phyloP scores from a whole-genome alignment of 2,329 filamentous ascomycete species.

The Sphaerulina populicola region DNA sequence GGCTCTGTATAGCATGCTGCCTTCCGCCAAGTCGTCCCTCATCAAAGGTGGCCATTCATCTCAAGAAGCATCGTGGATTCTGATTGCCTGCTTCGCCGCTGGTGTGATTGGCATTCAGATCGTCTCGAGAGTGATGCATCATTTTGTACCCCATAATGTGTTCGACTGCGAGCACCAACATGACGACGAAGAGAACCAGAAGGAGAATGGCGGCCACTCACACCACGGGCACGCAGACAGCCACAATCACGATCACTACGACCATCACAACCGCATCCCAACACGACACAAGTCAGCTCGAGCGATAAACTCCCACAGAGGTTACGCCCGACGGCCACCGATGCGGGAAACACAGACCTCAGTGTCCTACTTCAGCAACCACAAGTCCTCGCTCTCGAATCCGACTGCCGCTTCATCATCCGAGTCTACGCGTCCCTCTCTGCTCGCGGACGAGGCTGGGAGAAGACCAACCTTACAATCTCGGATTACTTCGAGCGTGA shows the following conservation, averaged over 20 bases:
- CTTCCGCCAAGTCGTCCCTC: conserved; percentile 73
- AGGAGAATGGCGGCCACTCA: conserved; percentile 12
- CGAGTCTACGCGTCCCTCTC: background rate
- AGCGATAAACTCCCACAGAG: conserved; percentile 1
- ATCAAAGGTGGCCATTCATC: conserved; percentile 58
- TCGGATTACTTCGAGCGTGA: conserved; percentile 39
- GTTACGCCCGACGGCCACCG: conserved; percentile 13
- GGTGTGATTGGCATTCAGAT: conserved; percentile 70
- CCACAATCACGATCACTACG: conserved; percentile 21
- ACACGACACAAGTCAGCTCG: conserved; percentile 7
- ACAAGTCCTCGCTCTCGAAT: conserved; percentile 12
- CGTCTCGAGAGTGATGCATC: conserved; percentile 63
- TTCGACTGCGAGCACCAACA: conserved; percentile 74
- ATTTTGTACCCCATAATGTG: conserved; percentile 66
- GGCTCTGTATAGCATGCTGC: conserved; percentile 85
- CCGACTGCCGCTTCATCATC: background rate
- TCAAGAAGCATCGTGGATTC: conserved; percentile 56
- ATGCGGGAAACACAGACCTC: conserved; percentile 20
- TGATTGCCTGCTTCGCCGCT: conserved; percentile 61
- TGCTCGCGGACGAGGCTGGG: conserved; percentile 2
- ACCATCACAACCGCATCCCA: conserved; percentile 16
- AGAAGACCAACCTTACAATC: conserved; percentile 36
- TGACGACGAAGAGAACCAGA: conserved; percentile 44
- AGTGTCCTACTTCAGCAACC: conserved; percentile 21
- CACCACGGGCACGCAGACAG: conserved; percentile 21